phyloP scores from a whole-genome alignment of 345 rosid genomes.

The Populus nigra region DNA sequence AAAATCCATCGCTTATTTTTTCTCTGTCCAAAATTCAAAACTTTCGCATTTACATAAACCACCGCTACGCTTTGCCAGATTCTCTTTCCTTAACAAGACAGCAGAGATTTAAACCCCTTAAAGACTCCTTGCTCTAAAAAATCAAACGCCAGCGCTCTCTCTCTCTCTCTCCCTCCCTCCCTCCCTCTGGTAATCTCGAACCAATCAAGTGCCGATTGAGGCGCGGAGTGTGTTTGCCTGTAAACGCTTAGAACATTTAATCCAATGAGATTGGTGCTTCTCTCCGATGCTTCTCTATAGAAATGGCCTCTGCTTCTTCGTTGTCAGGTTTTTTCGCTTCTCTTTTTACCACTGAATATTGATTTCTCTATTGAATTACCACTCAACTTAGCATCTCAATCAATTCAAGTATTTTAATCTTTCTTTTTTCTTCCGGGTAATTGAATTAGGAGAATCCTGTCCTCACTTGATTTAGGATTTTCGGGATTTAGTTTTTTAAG shows the following conservation, averaged over 20 bases:
- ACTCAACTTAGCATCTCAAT: no score
- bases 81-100: neutral
- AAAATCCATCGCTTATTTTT: slow-evolving; percentile 35
- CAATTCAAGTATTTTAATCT: no score
- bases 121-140: neutral
- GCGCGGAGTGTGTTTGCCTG: neutral
- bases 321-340: slow-evolving; percentile 53
- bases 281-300: slow-evolving; percentile 39
- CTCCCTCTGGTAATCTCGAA: neutral
- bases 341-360: neutral
- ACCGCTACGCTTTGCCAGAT: slow-evolving; percentile 15
- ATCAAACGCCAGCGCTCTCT: no score
- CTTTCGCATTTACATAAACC: slow-evolving; percentile 4
- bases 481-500: no score
- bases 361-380: neutral
- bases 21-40: slow-evolving; percentile 23
- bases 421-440: no score
- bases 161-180: neutral
- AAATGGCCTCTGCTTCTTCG: slow-evolving; percentile 81
- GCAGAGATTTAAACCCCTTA: neutral
- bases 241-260: slow-evolving; percentile 35
- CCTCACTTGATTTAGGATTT: no score
- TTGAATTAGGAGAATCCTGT: no score
- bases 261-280: slow-evolving; percentile 45
- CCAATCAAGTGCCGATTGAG: neutral